These are phyloP conservation scores for Populus deltoides DNA, from an alignment of 345 rosid genomes.

Conservation along the genomic window DNA sequence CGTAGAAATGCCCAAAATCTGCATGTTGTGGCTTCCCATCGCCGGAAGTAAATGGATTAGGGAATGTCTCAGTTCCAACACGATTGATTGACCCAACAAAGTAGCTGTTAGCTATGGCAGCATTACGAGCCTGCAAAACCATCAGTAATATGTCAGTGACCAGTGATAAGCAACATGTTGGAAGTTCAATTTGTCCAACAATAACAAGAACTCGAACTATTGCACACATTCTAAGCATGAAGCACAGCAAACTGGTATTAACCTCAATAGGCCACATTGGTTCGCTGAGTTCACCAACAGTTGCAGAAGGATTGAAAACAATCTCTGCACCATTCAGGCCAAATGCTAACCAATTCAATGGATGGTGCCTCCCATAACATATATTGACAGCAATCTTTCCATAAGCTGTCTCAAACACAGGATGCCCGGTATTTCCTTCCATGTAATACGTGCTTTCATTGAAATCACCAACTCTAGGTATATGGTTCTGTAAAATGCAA, in stretches of 20 bases:
- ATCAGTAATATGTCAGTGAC: not conserved
- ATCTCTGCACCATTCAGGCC: constrained; percentile 97
- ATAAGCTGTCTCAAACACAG: constrained; percentile 86
- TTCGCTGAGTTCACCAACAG: constrained; percentile 95
- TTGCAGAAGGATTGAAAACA: constrained; percentile 98
- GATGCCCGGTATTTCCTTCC: constrained; percentile 98
- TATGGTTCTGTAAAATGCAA: constrained; percentile 72
- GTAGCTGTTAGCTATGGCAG: constrained; percentile 91
- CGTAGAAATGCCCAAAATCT: constrained; percentile 91
- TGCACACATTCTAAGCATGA: not conserved
- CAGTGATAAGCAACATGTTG: not conserved
- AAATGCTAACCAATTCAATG: constrained; percentile 92
- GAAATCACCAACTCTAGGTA: constrained; percentile 96
- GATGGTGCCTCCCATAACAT: constrained; percentile 97
- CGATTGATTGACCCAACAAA: constrained; percentile 95
- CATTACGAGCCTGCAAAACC: constrained; percentile 75
- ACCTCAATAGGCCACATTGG: constrained; percentile 99
- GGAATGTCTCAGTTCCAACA: constrained; percentile 91
- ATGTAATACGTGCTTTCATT: constrained; percentile 97
- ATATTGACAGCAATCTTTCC: constrained; percentile 87
- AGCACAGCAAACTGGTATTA: not conserved
- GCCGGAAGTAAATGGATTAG: constrained; percentile 88
- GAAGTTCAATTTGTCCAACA: constrained; percentile 2
- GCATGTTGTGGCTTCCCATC: constrained; percentile 82
- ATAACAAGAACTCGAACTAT: not conserved